Conservation (phyloP, 331 rosid genomes). For the Rosa hybrid region DNA sequence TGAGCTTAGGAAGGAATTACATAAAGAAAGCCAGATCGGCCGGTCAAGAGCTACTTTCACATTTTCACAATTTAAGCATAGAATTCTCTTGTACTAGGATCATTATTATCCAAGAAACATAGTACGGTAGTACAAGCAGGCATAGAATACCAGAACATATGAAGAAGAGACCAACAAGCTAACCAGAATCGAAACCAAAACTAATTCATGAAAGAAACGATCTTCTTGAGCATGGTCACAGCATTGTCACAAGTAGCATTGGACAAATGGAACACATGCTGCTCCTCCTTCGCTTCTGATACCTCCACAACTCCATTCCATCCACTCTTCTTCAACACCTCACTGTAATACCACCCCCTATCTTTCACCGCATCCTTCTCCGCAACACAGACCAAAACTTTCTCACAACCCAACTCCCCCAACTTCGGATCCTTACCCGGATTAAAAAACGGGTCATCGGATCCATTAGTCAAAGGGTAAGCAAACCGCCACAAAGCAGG, state of each 20-base stretch:
- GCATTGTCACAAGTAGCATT: conserved; percentile 22
- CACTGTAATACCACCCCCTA: conserved; percentile 14
- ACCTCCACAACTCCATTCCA: conserved; percentile 17
- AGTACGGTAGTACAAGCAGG: no score
- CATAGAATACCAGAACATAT: no score
- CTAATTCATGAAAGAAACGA: conserved; percentile 14
- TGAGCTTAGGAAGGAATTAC: no score
- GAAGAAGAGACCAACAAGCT: no score
- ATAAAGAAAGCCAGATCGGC: no score
- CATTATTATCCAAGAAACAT: no score
- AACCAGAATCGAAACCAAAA: neutral
- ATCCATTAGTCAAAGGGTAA: neutral
- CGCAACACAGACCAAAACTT: conserved; percentile 32
- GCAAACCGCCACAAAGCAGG: neutral
- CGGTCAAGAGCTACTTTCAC: no score
- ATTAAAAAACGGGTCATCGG: conserved; percentile 25
- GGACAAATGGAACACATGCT: conserved; percentile 18
- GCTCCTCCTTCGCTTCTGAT: conserved; percentile 2
- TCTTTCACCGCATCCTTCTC: conserved; percentile 21
- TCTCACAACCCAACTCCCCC: conserved; percentile 21
- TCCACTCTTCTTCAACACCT: conserved; percentile 9
- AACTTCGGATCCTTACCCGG: conserved; percentile 28
- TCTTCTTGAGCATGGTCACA: neutral
- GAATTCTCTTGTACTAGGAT: no score
- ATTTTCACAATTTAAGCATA: no score